A percentile compares a stretch with the other conserved stretches of the same genome.
Conservation (phyloP, 441 rosid species). For the Populus hybrid region DNA sequence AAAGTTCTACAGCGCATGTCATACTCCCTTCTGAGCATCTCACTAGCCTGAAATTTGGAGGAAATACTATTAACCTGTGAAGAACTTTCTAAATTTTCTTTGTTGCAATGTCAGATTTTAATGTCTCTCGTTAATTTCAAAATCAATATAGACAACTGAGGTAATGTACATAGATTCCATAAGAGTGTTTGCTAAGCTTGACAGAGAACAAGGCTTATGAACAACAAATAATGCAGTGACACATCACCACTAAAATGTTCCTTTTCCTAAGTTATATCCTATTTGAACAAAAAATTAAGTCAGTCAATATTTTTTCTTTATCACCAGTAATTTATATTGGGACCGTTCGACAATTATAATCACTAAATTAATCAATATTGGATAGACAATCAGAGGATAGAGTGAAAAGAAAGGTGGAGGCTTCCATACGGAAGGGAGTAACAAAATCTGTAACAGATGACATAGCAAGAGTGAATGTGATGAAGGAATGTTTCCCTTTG, state of each 20-base stretch:
- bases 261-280: neutral
- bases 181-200: neutral
- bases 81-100: neutral
- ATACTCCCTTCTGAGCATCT: conserved; percentile 64
- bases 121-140: neutral
- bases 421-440: neutral
- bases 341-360: neutral
- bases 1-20: conserved; percentile 60
- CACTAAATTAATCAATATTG: neutral
- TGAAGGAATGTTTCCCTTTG: neutral
- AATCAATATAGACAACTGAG: neutral
- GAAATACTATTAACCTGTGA: neutral
- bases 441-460: neutral
- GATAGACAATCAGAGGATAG: neutral
- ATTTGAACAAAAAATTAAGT: neutral
- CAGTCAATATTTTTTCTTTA: neutral
- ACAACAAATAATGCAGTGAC: neutral
- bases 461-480: neutral
- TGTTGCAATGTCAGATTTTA: neutral
- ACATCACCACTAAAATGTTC: neutral
- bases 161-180: neutral
- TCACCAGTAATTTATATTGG: neutral
- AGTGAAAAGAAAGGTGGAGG: neutral
- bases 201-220: neutral
- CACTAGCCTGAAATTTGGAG: conserved; percentile 68